Base-by-base conservation (phyloP, 2,329 filamentous ascomycete genomes). In the Waltergamsia citrina region DNA sequence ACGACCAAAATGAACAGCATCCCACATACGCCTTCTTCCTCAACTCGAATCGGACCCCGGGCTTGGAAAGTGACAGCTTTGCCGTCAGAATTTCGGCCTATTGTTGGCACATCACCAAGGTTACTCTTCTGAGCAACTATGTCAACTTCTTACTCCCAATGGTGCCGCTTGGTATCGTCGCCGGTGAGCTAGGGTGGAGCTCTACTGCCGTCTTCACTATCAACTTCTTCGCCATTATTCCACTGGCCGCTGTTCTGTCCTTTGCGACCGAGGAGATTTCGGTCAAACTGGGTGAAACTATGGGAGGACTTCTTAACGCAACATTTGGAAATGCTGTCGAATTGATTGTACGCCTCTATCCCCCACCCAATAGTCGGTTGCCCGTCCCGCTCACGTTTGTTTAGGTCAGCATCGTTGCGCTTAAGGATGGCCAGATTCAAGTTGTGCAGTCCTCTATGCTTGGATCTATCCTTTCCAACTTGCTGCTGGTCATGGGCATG, bases 391-490 rank as follows among this genome's bases (percentile, higher is more conserved):
- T 29, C 27, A 16, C 10, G 5, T 20, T 21, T 12, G n/a, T n/a
- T 14, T 51, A 90, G 84, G 85, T 94, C 53, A 94, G 85, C 55
- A 90, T 96, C 46, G 82, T 96, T 43, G 92, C 92, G 14, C 71
- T 98, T 29, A 76, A 69, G 44, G 78, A 92, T 47, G 77, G 78
- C 42, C 83, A 96, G 61, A 93, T 95, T 52, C 80, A 90, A 48
- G 88, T 96, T 43, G 90, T 96, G n/a, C 92, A 96, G 62, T 83
- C 90, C 15, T 94, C 86, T 43, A 96, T 96, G 88, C 78, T 96
- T 22, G 90, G 92, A 31, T 93, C 85, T 50, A 94, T 96, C 47
- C 69, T 96, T 25, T 95, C 90, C 43, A 96, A 96, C 59, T 80
- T 95, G 43, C 71, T 96, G 7, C 75, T 96, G 16, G 90, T 87